Percentiles rank a stretch among this genome's conserved stretches.
phyloP scores from a whole-genome alignment of 352 stramenopile genomes.

The Plasmopara halstedii region DNA sequence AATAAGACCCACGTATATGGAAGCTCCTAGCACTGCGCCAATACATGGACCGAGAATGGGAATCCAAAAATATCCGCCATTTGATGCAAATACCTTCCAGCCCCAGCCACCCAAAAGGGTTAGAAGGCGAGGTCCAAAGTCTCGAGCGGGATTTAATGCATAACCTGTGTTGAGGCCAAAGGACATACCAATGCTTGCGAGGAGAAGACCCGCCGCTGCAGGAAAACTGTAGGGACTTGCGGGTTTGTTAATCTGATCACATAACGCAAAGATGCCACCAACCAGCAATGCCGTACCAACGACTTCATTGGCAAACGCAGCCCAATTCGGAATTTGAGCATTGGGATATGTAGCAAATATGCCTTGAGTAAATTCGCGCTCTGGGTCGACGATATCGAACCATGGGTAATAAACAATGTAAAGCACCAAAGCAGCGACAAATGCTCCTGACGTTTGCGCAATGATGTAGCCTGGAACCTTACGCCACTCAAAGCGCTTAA shows the following conservation, averaged over 20 bases:
- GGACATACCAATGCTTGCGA: constrained; percentile 27
- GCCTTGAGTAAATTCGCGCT: constrained; percentile 24
- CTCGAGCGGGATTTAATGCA: constrained; percentile 35
- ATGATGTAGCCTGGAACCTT: constrained; percentile 47
- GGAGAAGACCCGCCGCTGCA: constrained; percentile 20
- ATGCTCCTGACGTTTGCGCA: constrained; percentile 36
- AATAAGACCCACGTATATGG: constrained; percentile 59
- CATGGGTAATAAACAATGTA: constrained; percentile 57
- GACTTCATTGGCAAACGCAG: constrained; percentile 34
- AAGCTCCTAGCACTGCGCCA: constrained; percentile 47
- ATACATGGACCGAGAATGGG: constrained; percentile 65
- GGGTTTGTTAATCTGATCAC: constrained; percentile 38
- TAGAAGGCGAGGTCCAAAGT: constrained; percentile 39
- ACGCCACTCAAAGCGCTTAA: constrained; percentile 41
- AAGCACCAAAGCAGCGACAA: constrained; percentile 33
- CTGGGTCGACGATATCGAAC: constrained; percentile 40
- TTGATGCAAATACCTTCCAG: constrained; percentile 26
- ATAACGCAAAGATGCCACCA: constrained; percentile 34
- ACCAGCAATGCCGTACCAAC: constrained; percentile 33
- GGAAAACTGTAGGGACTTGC: constrained; percentile 33
- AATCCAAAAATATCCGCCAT: constrained; percentile 73
- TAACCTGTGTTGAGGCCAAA: constrained; percentile 35
- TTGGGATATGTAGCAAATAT: constrained; percentile 50
- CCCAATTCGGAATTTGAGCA: constrained; percentile 30
- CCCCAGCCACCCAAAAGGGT: constrained; percentile 40